Base-by-base conservation (phyloP, 1,284 basidiomycete species). In the Malassezia restricta region DNA sequence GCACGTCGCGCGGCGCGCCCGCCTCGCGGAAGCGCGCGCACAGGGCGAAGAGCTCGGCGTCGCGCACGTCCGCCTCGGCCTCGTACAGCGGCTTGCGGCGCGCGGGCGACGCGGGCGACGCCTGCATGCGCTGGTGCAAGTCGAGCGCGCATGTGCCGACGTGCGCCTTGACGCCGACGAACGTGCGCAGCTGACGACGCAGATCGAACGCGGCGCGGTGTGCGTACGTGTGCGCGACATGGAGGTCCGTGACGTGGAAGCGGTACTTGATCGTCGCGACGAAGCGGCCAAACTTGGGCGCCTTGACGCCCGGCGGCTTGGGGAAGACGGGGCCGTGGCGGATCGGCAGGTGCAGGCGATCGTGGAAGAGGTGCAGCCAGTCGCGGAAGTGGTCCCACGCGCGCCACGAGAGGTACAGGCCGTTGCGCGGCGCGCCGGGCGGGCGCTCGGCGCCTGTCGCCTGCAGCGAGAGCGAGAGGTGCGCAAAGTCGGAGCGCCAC, bases 401-500 rank as follows among this genome's bases (percentile, higher is more conserved):
- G 62, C 86, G 83, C 0, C 91, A 88, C 2, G 84, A 87, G 37
- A 95, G 80, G 75, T 96, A 86, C 52, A 96, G 76, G 65, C 81
- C 87, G 75, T 85, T 95, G 37, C 30, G 41, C 42, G 31, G n/a
- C 29, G 43, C 32, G 29, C 20, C 15, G 0, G 60, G 51, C 59
- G 71, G 53, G 65, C 61, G 50, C 8, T 50, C 51, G 33, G 11
- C 15, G 54, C 59, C 58, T 7, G 63, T 63, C 5, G 87, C 87
- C 33, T 81, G 81, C 56, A 95, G 77, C 0, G 90, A 95, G 42
- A 92, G 78, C 0, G 89, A 90, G 49, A 94, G 80, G 75, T 98
- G 92, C 54, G 95, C 83, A 72, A 88, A 94, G 74, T 96, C 85
- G 7, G 90, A 94, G 31, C 92, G 82, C 76, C 95, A 96, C 2